Evolutionary conservation across 768 basidiomycete genomes (phyloP).

Genomic region (Steccherinum ochraceum): DNA sequence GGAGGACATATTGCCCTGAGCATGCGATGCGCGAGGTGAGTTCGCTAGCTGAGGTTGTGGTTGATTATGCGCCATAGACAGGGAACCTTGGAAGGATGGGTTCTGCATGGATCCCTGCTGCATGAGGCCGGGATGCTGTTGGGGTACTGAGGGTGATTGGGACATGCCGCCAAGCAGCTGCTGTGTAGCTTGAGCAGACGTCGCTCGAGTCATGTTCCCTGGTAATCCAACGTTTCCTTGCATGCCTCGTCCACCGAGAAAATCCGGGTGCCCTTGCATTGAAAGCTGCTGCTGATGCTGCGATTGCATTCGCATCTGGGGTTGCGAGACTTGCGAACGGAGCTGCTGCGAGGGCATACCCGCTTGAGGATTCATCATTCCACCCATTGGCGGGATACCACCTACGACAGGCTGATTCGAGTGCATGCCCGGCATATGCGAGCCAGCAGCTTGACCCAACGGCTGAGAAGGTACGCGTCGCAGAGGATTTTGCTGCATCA

Average conservation of each 20-base stretch:
- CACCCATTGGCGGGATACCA: conserved; percentile 22
- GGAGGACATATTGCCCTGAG: conserved; percentile 25
- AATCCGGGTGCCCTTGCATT: neutral
- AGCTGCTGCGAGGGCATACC: conserved; percentile 31
- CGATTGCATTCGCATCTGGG: conserved; percentile 25
- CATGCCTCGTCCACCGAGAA: conserved; percentile 29
- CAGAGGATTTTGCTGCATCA: conserved; percentile 34
- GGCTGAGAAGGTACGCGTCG: conserved; percentile 60
- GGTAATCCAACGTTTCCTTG: conserved; percentile 32
- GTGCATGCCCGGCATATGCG: conserved; percentile 30
- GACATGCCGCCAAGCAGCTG: conserved; percentile 39
- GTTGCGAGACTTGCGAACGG: conserved; percentile 19
- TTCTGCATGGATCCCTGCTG: conserved; percentile 16
- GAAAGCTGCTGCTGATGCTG: conserved; percentile 26
- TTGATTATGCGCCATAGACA: conserved; percentile 32
- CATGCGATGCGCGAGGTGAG: conserved; percentile 37
- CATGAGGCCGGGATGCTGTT: conserved; percentile 25
- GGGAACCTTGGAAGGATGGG: conserved; percentile 29
- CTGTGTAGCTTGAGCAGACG: conserved; percentile 31
- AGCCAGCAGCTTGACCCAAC: conserved; percentile 27
- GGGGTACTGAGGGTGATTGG: conserved; percentile 24
- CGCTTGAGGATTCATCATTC: conserved; percentile 37
- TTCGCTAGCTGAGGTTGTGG: conserved; percentile 29
- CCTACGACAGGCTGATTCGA: conserved; percentile 28
- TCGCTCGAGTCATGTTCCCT: conserved; percentile 36